A percentile compares a stretch with the other conserved stretches of the same genome.
These are phyloP conservation scores for Monosporascus ibericus DNA, from an alignment of 2,329 filamentous ascomycete genomes.

Conservation along the genomic window DNA sequence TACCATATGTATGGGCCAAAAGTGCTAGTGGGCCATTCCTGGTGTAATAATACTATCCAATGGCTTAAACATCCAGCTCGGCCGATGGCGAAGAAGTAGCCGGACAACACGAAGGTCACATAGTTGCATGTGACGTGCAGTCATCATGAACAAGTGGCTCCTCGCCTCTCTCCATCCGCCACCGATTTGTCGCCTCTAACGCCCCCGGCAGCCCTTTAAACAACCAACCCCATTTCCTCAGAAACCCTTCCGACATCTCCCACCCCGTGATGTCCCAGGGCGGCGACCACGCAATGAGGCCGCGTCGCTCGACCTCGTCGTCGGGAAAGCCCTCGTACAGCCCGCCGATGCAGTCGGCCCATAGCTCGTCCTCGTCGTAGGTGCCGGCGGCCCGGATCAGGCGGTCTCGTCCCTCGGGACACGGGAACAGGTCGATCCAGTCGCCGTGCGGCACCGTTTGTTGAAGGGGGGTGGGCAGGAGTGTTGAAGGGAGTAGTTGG, in stretches of 20 bases:
- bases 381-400: constrained; percentile 29
- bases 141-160: constrained; percentile 21
- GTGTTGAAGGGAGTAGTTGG: constrained; percentile 23
- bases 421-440: constrained; percentile 38
- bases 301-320: constrained; percentile 32
- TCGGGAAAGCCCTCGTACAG: constrained; percentile 38
- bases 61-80: no score
- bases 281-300: constrained; percentile 36
- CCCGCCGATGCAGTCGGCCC: constrained; percentile 35
- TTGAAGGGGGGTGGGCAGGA: constrained; percentile 34
- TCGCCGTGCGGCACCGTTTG: constrained; percentile 29
- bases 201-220: constrained; percentile 17
- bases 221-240: constrained; percentile 31
- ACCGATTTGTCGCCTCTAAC: constrained; percentile 31
- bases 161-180: constrained; percentile 26
- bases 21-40: no score
- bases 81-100: no score
- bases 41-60: no score
- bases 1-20: no score
- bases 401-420: constrained; percentile 31
- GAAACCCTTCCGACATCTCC: constrained; percentile 36
- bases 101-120: no score
- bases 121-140: constrained; percentile 7
- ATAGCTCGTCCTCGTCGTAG: constrained; percentile 38
- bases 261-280: constrained; percentile 33